phyloP scores from a whole-genome alignment of 257 asterid genomes.

The Solanum gracilifrons region DNA sequence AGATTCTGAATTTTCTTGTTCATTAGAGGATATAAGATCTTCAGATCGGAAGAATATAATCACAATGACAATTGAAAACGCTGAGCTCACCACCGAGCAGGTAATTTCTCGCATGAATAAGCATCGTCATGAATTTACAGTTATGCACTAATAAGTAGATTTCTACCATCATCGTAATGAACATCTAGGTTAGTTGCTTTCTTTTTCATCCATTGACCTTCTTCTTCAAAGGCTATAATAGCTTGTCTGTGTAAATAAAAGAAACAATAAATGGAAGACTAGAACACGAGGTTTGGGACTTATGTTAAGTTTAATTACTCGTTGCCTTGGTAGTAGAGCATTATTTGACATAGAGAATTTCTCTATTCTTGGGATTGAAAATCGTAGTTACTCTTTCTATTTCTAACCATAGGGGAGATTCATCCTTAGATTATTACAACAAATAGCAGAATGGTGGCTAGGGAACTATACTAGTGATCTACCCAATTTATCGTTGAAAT shows the following conservation, averaged over 20 bases:
- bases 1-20: not conserved
- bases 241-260: not conserved
- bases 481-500: not conserved
- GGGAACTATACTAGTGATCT: not conserved
- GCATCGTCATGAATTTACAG: not conserved
- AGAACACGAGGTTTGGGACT: not conserved
- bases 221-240: not conserved
- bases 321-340: not conserved
- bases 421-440: not conserved
- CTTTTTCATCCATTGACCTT: not conserved
- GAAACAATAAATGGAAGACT: not conserved
- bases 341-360: not conserved
- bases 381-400: not conserved
- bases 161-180: not conserved
- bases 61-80: conserved; percentile 28
- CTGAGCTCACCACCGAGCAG: conserved; percentile 54
- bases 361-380: not conserved
- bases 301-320: not conserved
- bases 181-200: not conserved
- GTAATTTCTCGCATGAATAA: conserved; percentile 4
- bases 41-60: conserved; percentile 15
- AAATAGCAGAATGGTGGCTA: not conserved
- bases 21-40: not conserved
- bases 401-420: not conserved
- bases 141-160: not conserved